A percentile compares a stretch with the other conserved stretches of the same genome.
Evolutionary conservation across 768 basidiomycete genomes (phyloP).

Genomic region (Ephemerocybe angulata): DNA sequence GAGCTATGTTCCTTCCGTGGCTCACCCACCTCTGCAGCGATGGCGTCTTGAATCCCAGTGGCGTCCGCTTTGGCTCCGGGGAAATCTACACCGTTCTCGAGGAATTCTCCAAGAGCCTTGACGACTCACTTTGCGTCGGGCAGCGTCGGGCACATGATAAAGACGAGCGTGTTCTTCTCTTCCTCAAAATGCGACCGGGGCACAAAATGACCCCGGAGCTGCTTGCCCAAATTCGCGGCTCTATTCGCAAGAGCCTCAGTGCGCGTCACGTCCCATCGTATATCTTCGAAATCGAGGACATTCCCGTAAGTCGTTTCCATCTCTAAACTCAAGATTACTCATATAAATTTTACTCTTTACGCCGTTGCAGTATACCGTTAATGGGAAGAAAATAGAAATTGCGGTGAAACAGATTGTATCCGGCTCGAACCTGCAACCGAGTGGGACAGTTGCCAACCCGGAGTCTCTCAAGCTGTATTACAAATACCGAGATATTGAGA

Average conservation of each 20-base stretch:
- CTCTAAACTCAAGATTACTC: background rate
- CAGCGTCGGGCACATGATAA: constrained; percentile 57
- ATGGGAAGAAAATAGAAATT: constrained; percentile 77
- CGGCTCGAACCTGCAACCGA: constrained; percentile 59
- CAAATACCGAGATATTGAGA: constrained; percentile 53
- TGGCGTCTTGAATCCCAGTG: constrained; percentile 74
- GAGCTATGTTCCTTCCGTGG: background rate
- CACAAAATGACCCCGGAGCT: constrained; percentile 41
- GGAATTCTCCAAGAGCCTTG: constrained; percentile 48
- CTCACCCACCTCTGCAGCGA: constrained; percentile 37
- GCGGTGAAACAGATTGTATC: constrained; percentile 76
- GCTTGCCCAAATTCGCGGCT: constrained; percentile 45
- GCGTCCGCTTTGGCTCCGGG: constrained; percentile 77
- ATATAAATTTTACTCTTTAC: background rate
- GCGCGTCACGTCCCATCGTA: constrained; percentile 72
- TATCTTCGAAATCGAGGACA: constrained; percentile 60
- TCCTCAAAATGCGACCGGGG: constrained; percentile 60
- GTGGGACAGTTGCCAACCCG: constrained; percentile 74
- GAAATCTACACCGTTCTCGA: constrained; percentile 78
- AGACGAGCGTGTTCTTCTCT: constrained; percentile 74
- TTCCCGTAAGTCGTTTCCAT: constrained; percentile 50
- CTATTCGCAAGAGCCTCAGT: constrained; percentile 59
- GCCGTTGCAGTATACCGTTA: constrained; percentile 59
- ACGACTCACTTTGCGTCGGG: constrained; percentile 74
- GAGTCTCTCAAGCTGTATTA: constrained; percentile 63